phyloP scores from a whole-genome alignment of 441 rosid genomes.

The Dalechampia spathulata region DNA sequence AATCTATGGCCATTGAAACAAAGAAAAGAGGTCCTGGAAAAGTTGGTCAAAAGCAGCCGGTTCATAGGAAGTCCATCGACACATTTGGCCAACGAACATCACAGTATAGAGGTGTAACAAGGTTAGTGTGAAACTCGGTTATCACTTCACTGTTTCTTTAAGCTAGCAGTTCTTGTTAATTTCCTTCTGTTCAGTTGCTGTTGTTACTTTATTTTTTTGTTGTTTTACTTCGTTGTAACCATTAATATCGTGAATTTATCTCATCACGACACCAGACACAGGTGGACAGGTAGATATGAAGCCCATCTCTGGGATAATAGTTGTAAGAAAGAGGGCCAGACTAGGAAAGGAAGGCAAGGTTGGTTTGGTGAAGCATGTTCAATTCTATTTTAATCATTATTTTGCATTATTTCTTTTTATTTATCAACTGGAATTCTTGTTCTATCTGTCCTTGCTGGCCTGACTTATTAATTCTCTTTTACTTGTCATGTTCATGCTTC shows the following conservation, averaged over 20 bases:
- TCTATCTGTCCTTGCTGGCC: too few relatives aligned
- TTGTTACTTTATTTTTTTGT: too few relatives aligned
- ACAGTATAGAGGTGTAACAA: slow-evolving; percentile 95
- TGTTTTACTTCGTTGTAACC: too few relatives aligned
- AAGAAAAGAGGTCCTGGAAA: slow-evolving; percentile 55
- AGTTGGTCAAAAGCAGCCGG: slow-evolving; percentile 58
- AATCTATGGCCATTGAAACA: slow-evolving; percentile 37
- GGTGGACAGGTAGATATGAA: slow-evolving; percentile 97
- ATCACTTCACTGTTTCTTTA: neutral
- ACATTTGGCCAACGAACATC: slow-evolving; percentile 98
- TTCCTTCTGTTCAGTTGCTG: neutral
- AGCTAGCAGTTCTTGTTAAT: neutral
- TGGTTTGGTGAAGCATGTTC: slow-evolving; percentile 55
- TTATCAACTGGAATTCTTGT: too few relatives aligned
- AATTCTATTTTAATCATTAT: too few relatives aligned
- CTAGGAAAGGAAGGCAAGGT: slow-evolving; percentile 99
- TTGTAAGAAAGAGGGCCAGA: slow-evolving; percentile 98
- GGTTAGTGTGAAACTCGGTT: slow-evolving; percentile 35
- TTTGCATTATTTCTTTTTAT: too few relatives aligned
- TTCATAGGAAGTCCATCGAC: slow-evolving; percentile 87
- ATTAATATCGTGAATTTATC: neutral
- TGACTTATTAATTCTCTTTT: slow-evolving; percentile 18
- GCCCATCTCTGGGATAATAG: slow-evolving; percentile 98
- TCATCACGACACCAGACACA: slow-evolving; percentile 38
- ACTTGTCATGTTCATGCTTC: slow-evolving; percentile 27